Evolutionary conservation across 1,139 yeast genomes (phyloP).

Genomic region (Suhomyces kunorum): DNA sequence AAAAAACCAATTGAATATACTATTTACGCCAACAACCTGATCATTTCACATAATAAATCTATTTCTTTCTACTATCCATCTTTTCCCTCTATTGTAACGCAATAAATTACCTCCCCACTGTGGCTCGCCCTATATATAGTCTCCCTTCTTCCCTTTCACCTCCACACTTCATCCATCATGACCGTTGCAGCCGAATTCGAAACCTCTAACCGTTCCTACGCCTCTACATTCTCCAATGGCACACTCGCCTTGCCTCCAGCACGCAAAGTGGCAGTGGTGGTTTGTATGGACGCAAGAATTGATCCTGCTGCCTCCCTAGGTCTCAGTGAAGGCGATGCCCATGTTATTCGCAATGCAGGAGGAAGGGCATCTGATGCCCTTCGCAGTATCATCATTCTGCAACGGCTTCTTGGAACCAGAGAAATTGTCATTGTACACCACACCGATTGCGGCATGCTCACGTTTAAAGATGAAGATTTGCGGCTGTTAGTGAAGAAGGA

Average conservation of each 20-base stretch:
- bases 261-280: slow-evolving; percentile 37
- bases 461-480: slow-evolving; percentile 34
- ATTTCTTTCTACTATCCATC: too few species aligned
- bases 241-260: slow-evolving; percentile 39
- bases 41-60: too few species aligned
- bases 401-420: slow-evolving; percentile 35
- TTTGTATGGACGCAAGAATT: slow-evolving; percentile 49
- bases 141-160: neutral
- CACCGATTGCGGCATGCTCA: slow-evolving; percentile 47
- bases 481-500: slow-evolving; percentile 29
- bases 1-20: too few species aligned
- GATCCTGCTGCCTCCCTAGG: slow-evolving; percentile 46
- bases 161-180: slow-evolving; percentile 19
- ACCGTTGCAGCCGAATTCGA: slow-evolving; percentile 29
- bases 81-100: too few species aligned
- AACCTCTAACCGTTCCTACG: slow-evolving; percentile 23
- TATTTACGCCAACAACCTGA: too few species aligned
- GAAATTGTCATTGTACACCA: slow-evolving; percentile 45
- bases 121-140: neutral
- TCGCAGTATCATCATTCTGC: slow-evolving; percentile 42
- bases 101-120: too few species aligned
- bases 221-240: slow-evolving; percentile 24
- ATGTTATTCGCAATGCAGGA: slow-evolving; percentile 48
- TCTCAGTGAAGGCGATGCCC: slow-evolving; percentile 45
- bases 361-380: slow-evolving; percentile 45